Conservation (phyloP, 1,284 basidiomycete genomes). For the Rhodotorula sp. region DNA sequence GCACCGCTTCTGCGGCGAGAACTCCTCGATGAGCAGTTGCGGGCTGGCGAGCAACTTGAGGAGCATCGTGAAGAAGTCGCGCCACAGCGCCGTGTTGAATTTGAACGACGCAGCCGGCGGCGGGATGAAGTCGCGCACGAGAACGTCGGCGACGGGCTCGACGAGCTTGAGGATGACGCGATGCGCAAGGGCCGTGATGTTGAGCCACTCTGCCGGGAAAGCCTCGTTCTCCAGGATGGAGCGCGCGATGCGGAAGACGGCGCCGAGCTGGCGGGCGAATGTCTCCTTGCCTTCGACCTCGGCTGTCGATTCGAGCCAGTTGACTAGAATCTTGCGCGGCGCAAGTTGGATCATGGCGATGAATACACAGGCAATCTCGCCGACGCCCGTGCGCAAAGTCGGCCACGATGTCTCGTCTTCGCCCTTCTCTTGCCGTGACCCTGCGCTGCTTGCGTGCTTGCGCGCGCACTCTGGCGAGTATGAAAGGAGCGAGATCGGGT, state of each 20-base stretch:
- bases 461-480: constrained; percentile 47
- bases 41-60: constrained; percentile 83
- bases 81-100: constrained; percentile 82
- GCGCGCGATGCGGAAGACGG: constrained; percentile 77
- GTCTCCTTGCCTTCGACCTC: constrained; percentile 85
- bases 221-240: constrained; percentile 86
- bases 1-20: constrained; percentile 73
- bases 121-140: constrained; percentile 82
- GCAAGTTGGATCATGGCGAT: constrained; percentile 78
- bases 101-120: constrained; percentile 59
- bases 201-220: constrained; percentile 89
- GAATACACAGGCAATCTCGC: constrained; percentile 83
- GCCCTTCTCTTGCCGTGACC: neutral
- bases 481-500: constrained; percentile 83
- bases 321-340: constrained; percentile 72
- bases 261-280: constrained; percentile 68
- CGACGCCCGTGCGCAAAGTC: constrained; percentile 65
- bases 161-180: constrained; percentile 85
- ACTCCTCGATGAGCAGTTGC: constrained; percentile 90
- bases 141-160: constrained; percentile 73
- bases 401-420: constrained; percentile 53
- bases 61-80: constrained; percentile 74
- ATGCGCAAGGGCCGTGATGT: constrained; percentile 85
- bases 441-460: neutral
- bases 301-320: constrained; percentile 74